Percentiles rank a stretch among this genome's conserved stretches.
Conservation (phyloP, 305 asterid genomes). For the Striga hermonthica region DNA sequence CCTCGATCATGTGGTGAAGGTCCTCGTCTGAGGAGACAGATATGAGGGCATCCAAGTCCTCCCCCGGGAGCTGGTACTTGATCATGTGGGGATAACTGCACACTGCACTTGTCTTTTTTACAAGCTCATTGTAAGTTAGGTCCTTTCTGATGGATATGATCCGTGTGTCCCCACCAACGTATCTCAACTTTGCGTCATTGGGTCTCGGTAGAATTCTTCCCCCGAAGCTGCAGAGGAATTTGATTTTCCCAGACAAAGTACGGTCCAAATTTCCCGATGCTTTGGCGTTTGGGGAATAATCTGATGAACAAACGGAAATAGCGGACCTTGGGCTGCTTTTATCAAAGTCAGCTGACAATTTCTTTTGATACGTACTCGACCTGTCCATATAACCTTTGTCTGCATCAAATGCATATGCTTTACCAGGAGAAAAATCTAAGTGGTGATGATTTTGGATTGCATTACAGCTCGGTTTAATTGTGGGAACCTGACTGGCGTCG, state of each 20-base stretch:
- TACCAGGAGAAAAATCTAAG: constrained; percentile 34
- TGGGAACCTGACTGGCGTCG: constrained; percentile 35
- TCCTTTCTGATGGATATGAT: constrained; percentile 68
- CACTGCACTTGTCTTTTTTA: constrained; percentile 54
- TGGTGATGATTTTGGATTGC: constrained; percentile 36
- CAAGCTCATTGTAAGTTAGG: constrained; percentile 54
- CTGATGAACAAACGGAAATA: constrained; percentile 35
- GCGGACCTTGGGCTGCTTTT: constrained; percentile 36
- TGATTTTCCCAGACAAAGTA: constrained; percentile 53
- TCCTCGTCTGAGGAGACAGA: constrained; percentile 88
- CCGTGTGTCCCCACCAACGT: constrained; percentile 87
- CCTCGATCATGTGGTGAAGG: constrained; percentile 93
- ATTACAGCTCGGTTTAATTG: constrained; percentile 28
- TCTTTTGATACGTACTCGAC: constrained; percentile 34
- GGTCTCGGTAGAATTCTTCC: constrained; percentile 87
- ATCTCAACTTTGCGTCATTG: constrained; percentile 79
- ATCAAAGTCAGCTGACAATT: constrained; percentile 36
- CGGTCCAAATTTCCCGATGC: constrained; percentile 39
- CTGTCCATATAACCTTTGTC: constrained; percentile 32
- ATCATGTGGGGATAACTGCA: constrained; percentile 66
- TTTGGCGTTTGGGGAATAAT: constrained; percentile 41
- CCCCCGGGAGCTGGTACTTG: constrained; percentile 93
- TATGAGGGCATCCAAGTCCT: constrained; percentile 86
- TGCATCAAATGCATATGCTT: constrained; percentile 38
- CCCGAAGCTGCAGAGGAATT: constrained; percentile 87